These are phyloP conservation scores for Xerophyta viscosa DNA, from an alignment of 106 monocot genomes.

Conservation along the genomic window DNA sequence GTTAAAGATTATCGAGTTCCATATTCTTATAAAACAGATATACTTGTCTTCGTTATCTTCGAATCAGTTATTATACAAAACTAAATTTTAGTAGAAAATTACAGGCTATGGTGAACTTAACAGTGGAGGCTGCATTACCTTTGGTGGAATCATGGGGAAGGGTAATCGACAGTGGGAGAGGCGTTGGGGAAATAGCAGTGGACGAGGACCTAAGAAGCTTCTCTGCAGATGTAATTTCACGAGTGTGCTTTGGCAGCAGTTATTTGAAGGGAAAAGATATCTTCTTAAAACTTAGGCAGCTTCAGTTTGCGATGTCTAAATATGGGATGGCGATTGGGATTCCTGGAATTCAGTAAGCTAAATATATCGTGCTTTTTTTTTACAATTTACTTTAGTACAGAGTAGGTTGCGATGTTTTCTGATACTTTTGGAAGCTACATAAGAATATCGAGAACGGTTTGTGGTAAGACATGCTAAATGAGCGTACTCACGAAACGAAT, in stretches of 20 bases:
- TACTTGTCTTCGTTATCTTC: no score
- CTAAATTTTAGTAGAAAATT: not conserved
- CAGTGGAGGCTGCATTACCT: constrained; percentile 30
- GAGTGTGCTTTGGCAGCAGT: constrained; percentile 66
- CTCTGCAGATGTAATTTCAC: constrained; percentile 71
- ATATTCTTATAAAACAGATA: no score
- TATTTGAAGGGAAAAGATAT: constrained; percentile 58
- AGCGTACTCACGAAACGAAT: no score
- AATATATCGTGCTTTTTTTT: no score
- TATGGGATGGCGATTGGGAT: constrained; percentile 22
- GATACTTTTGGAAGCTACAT: no score
- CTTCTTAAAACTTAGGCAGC: constrained; percentile 34
- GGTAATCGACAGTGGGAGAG: constrained; percentile 24
- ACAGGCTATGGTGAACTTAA: constrained; percentile 64
- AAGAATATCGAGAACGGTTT: no score
- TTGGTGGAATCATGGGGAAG: constrained; percentile 47
- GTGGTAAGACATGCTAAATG: no score
- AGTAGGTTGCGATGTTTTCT: no score
- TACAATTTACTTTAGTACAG: no score
- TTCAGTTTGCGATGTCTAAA: constrained; percentile 25
- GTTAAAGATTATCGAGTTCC: no score
- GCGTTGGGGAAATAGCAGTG: constrained; percentile 23
- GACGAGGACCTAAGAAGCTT: constrained; percentile 47
- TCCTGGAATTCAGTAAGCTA: constrained; percentile 25
- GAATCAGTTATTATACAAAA: no score